Conservation (phyloP, 257 asterid genomes). For the Verbena officinalis region DNA sequence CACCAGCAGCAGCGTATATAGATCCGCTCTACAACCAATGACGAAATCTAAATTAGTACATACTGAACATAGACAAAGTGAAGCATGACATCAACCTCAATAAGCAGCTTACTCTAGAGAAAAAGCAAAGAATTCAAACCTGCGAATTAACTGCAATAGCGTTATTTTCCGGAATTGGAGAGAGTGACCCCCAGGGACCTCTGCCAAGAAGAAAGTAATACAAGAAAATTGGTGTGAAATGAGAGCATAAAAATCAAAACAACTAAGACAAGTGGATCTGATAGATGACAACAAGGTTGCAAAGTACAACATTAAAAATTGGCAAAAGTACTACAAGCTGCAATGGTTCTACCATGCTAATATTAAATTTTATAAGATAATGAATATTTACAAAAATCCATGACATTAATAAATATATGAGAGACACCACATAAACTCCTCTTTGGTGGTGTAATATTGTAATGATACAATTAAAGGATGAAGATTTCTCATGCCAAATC, state of each 20-base stretch:
- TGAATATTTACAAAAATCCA: neutral
- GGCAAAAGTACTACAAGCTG: slow-evolving; percentile 10
- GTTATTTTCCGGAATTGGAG: slow-evolving; percentile 93
- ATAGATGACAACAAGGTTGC: neutral
- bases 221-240: slow-evolving; percentile 20
- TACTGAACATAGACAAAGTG: slow-evolving; percentile 20
- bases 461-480: neutral
- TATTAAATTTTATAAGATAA: slow-evolving; percentile 4
- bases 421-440: slow-evolving; percentile 13
- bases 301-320: neutral
- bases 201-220: slow-evolving; percentile 44
- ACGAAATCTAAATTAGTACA: slow-evolving; percentile 18
- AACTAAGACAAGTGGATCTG: slow-evolving; percentile 17
- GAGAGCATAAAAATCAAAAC: neutral
- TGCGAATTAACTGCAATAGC: slow-evolving; percentile 75
- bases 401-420: slow-evolving; percentile 10
- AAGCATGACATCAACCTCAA: slow-evolving; percentile 18
- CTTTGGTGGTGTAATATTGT: neutral
- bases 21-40: slow-evolving; percentile 65
- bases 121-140: slow-evolving; percentile 49
- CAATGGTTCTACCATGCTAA: slow-evolving; percentile 3
- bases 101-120: slow-evolving; percentile 26
- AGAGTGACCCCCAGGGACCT: slow-evolving; percentile 99
- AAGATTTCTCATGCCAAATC: neutral
- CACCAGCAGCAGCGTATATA: slow-evolving; percentile 93